Evolutionary conservation across 768 basidiomycete species (phyloP), one percentile per base, ranked within the genome.

Genomic region (Termitomyces eurrhizus): DNA sequence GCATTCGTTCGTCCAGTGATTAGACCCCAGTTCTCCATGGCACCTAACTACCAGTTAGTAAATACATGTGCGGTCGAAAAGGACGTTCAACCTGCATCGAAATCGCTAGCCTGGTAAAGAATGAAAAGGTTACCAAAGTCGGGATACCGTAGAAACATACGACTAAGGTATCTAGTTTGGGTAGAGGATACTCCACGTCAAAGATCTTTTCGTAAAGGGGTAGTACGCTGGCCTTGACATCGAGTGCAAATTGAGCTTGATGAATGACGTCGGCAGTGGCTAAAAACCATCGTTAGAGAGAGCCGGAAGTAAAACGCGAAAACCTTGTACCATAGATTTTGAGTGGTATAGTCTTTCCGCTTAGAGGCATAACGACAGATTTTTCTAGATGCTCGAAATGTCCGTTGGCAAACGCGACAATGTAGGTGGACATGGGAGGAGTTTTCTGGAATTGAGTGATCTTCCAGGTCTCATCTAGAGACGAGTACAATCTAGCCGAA

Each of bases 1-100:
- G 87, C 89, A 45, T 79, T 85, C 0, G 93, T 95, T 48, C 95
- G 78, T 21, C 95, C 95, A 14, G 90, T 95, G 69, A 97, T 97
- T 59, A 96, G 76, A 32, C 92, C 93, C 91, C 91, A 94, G 72
- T 94, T 95, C 74, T 97, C 95, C 95, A 95, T 95, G 5, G 90
- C 89, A 60, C 88, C 84, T 78, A 65, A 35, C 52, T 62, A 58
- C 33, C 12, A 29, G 36, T 65, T 24, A 65, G 56, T 60, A 62
- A 62, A 37, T 54, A 61, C 16, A 46, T 45, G 56, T 39, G 33
- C 41, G 35, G 44, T 36, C 18, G 32, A 18, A 45, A 26, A 18
- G 13, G 24, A 33, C 12, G 21, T 61, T 65, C 69, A 72, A 78
- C 88, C 92, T 36, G 89, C 88, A 68, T 96, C 94, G 66, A 97